These are phyloP conservation scores for Beauveria asiatica DNA, from an alignment of 2,329 filamentous ascomycete species.

Conservation along the genomic window DNA sequence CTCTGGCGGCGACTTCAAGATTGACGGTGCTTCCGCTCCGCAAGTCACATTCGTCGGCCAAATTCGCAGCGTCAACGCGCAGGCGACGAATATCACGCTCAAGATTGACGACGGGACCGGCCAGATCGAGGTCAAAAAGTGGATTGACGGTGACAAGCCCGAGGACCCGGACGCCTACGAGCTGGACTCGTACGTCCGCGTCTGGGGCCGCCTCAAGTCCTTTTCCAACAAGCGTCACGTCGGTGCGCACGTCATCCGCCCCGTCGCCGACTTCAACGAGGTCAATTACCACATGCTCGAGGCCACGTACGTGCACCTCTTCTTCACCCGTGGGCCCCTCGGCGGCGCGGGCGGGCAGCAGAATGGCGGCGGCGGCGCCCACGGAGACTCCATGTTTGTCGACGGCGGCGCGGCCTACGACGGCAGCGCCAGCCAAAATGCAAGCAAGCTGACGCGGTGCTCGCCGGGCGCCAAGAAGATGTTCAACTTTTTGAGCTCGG, in stretches of 20 bases:
- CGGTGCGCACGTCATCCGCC: slow-evolving; percentile 70
- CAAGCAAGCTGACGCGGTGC: slow-evolving; percentile 37
- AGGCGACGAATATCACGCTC: slow-evolving; percentile 87
- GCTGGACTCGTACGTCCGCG: slow-evolving; percentile 72
- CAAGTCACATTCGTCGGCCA: slow-evolving; percentile 79
- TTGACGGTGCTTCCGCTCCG: slow-evolving; percentile 67
- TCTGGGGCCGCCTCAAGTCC: slow-evolving; percentile 74
- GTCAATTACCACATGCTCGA: slow-evolving; percentile 88
- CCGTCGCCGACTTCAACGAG: slow-evolving; percentile 81
- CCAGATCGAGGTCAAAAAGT: slow-evolving; percentile 82
- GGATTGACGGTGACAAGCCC: slow-evolving; percentile 59
- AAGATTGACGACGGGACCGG: slow-evolving; percentile 93
- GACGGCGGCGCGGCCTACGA: slow-evolving; percentile 30
- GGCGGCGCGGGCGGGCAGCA: slow-evolving; percentile 29
- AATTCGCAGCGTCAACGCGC: slow-evolving; percentile 76
- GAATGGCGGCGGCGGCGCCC: slow-evolving; percentile 20
- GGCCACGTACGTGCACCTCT: slow-evolving; percentile 78
- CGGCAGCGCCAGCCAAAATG: slow-evolving; percentile 21
- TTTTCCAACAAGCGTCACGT: slow-evolving; percentile 81
- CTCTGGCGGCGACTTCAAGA: slow-evolving; percentile 65
- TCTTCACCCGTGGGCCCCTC: slow-evolving; percentile 63
- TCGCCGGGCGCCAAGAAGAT: slow-evolving; percentile 57
- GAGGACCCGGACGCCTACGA: slow-evolving; percentile 47
- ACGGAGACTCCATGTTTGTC: slow-evolving; percentile 25
- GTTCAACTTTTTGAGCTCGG: slow-evolving; percentile 58